Conservation (phyloP, 306 rosid species). For the Vigna nakashimae region DNA sequence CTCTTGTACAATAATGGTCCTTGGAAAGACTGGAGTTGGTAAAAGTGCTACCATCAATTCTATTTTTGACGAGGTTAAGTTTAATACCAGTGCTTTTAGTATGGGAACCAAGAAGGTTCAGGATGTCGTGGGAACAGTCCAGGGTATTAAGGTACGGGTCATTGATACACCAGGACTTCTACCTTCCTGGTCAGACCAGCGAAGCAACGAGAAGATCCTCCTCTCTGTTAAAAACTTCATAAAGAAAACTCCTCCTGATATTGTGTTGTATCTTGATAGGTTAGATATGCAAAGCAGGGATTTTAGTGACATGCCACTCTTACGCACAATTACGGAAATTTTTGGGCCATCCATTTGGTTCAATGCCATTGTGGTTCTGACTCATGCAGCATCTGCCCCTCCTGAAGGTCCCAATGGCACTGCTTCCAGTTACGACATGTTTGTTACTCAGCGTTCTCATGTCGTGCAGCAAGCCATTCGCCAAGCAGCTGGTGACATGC, state of each 20-base stretch:
- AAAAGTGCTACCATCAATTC: slow-evolving; percentile 99
- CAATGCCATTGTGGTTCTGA: slow-evolving; percentile 95
- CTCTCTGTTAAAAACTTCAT: slow-evolving; percentile 80
- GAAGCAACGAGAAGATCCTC: slow-evolving; percentile 85
- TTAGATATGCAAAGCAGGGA: slow-evolving; percentile 96
- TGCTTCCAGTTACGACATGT: slow-evolving; percentile 92
- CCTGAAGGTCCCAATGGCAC: slow-evolving; percentile 97
- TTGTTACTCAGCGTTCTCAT: slow-evolving; percentile 95
- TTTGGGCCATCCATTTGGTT: slow-evolving; percentile 98
- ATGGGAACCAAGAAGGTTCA: slow-evolving; percentile 93
- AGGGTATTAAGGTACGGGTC: slow-evolving; percentile 92
- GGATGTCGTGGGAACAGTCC: slow-evolving; percentile 96
- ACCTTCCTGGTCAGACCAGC: slow-evolving; percentile 90
- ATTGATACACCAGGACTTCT: slow-evolving; percentile 98
- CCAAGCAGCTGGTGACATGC: slow-evolving; percentile 99
- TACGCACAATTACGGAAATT: slow-evolving; percentile 88
- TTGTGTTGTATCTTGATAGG: slow-evolving; percentile 93
- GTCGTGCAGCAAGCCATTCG: slow-evolving; percentile 99
- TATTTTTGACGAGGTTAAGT: slow-evolving; percentile 91
- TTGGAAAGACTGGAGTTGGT: slow-evolving; percentile 97
- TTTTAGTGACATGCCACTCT: slow-evolving; percentile 93
- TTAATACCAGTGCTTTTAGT: slow-evolving; percentile 87
- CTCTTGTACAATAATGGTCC: slow-evolving; percentile 96
- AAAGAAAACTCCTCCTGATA: slow-evolving; percentile 95
- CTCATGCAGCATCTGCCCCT: slow-evolving; percentile 98